phyloP scores from a whole-genome alignment of 495 filamentous ascomycete species.

The Ramalina intermedia region DNA sequence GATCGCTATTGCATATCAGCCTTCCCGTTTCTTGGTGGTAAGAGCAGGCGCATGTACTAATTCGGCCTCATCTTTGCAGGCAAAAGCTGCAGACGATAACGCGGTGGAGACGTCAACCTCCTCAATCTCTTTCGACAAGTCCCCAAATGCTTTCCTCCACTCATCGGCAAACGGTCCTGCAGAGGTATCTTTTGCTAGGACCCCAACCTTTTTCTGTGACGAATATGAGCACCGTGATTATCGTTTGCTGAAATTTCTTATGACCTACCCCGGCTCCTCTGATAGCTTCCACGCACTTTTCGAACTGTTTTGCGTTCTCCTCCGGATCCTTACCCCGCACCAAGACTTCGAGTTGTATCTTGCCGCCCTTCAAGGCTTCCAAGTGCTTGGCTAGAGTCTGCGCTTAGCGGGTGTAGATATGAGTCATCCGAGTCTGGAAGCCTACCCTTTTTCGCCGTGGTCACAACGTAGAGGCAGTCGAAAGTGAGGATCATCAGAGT shows the following conservation, averaged over 20 bases:
- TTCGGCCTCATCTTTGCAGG: slow-evolving; percentile 94
- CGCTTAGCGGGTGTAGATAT: not conserved
- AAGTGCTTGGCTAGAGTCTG: slow-evolving; percentile 65
- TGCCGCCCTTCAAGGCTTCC: slow-evolving; percentile 80
- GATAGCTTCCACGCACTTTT: slow-evolving; percentile 68
- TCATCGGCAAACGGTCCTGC: slow-evolving; percentile 87
- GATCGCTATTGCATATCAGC: slow-evolving; percentile 40
- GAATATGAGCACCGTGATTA: slow-evolving; percentile 14
- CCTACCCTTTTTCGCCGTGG: slow-evolving; percentile 90
- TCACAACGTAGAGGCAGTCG: slow-evolving; percentile 78
- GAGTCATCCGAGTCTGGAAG: not conserved
- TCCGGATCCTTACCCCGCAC: slow-evolving; percentile 81
- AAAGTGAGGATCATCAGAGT: slow-evolving; percentile 84
- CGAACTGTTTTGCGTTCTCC: slow-evolving; percentile 73
- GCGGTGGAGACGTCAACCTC: slow-evolving; percentile 76
- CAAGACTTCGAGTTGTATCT: slow-evolving; percentile 77
- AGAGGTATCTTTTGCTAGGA: slow-evolving; percentile 68
- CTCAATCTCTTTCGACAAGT: slow-evolving; percentile 68
- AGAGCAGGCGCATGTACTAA: slow-evolving; percentile 36
- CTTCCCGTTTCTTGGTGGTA: not conserved
- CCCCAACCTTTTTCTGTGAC: slow-evolving; percentile 72
- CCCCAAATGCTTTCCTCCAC: slow-evolving; percentile 71
- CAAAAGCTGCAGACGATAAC: slow-evolving; percentile 67
- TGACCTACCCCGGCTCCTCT: slow-evolving; percentile 66
- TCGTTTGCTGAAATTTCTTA: not conserved